A percentile compares a stretch with the other conserved stretches of the same genome.
phyloP scores from a whole-genome alignment of 2,329 filamentous ascomycete species.

The Trichoderma koningiopsis region DNA sequence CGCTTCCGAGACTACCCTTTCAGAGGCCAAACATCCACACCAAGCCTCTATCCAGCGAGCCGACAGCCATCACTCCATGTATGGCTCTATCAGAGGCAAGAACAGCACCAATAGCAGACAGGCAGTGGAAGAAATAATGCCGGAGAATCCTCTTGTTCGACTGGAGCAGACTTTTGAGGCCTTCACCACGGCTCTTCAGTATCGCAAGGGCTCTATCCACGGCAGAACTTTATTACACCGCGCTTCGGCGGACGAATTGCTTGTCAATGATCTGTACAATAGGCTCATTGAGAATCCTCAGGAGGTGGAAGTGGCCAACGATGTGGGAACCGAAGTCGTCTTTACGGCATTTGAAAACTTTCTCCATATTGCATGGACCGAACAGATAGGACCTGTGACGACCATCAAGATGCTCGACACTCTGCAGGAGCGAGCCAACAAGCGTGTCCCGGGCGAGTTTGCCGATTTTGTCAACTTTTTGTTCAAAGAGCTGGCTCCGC shows the following conservation, averaged over 20 bases:
- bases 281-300: slow-evolving; percentile 80
- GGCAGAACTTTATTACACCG: slow-evolving; percentile 75
- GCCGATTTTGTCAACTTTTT: slow-evolving; percentile 67
- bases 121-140: slow-evolving; percentile 52
- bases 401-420: slow-evolving; percentile 69
- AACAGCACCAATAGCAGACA: slow-evolving; percentile 34
- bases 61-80: slow-evolving; percentile 56
- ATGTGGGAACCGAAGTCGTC: slow-evolving; percentile 78
- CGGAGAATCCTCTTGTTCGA: slow-evolving; percentile 68
- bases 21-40: slow-evolving; percentile 45
- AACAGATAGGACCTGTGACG: slow-evolving; percentile 84
- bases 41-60: slow-evolving; percentile 46
- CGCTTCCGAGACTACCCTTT: slow-evolving; percentile 32
- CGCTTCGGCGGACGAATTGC: slow-evolving; percentile 70
- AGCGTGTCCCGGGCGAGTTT: slow-evolving; percentile 71
- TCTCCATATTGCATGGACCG: slow-evolving; percentile 81
- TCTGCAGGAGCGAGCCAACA: slow-evolving; percentile 69
- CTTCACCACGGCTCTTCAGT: slow-evolving; percentile 79
- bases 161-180: slow-evolving; percentile 84
- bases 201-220: slow-evolving; percentile 83
- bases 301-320: slow-evolving; percentile 72
- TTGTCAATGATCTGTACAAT: slow-evolving; percentile 90
- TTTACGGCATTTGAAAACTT: slow-evolving; percentile 96
- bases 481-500: slow-evolving; percentile 67
- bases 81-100: slow-evolving; percentile 56